Conservation (phyloP, 208 protist species). For the Vickermania ingenoplastis region DNA sequence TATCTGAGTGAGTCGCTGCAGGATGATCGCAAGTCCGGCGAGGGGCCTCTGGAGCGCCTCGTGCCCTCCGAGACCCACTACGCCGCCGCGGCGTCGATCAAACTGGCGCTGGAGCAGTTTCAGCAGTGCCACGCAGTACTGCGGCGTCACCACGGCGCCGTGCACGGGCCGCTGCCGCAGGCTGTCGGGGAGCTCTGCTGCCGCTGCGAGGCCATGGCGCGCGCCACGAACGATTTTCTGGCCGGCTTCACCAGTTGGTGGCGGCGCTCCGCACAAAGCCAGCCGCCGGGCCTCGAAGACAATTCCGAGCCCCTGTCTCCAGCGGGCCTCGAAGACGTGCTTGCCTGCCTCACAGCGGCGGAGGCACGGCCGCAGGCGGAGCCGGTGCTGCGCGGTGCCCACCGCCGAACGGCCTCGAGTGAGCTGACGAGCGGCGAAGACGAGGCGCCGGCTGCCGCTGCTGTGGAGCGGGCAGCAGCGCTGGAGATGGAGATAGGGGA, state of each 20-base stretch:
- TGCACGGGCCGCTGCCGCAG: not conserved
- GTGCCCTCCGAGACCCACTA: not conserved
- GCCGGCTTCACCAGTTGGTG: not conserved
- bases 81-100: not conserved
- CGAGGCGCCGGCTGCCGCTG: not conserved
- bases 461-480: not conserved
- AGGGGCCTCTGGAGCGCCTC: not conserved
- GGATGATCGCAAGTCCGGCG: not conserved
- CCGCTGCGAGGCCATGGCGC: not conserved
- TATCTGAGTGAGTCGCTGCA: not conserved
- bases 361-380: not conserved
- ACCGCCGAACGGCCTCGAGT: not conserved
- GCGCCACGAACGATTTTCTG: not conserved
- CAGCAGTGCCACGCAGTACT: not conserved
- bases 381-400: not conserved
- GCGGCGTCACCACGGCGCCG: not conserved
- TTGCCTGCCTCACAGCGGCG: not conserved
- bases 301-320: not conserved
- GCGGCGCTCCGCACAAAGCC: not conserved
- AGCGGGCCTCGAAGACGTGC: not conserved
- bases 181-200: not conserved
- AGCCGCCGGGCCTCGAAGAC: no score
- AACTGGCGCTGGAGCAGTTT: not conserved
- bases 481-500: constrained; percentile 6
- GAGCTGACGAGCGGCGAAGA: not conserved